Base-by-base conservation (phyloP, 2,329 filamentous ascomycete genomes). In the Epichloe coenophiala region DNA sequence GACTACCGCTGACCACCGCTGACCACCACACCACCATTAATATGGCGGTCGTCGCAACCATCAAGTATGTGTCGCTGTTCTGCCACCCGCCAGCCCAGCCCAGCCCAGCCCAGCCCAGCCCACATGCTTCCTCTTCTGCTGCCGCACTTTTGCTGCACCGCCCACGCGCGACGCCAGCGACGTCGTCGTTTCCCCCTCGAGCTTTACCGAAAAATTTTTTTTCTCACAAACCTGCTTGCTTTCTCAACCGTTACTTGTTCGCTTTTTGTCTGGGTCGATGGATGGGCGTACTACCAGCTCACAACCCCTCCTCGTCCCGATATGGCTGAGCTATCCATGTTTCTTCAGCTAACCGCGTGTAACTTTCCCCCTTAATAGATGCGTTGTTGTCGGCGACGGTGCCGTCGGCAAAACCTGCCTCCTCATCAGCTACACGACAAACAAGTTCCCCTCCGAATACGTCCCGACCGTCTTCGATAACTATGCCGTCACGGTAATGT, bases 381-480 rank as follows among this genome's bases (percentile, higher is more conserved):
- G 93, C 74, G 93, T 98, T 64, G 93, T 98, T 61, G 93, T 98
- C 63, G 93, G 93, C 68, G 93, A 98, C 71, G 93, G 93, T 90
- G 93, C 93, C 59, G 93, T 98, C 61, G 93, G 93, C 70, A 98
- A 98, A 79, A 98, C 93, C 59, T 98, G 93, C 73, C 82, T 98
- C 58, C 82, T 98, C 66, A 98, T 98, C 74, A 95, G 88, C 68
- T 98, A 98, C 73, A 98, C 93, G 58, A 98, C 93, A 57, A 98
- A 98, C 79, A 97, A 97, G 65, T 98, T 98, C 70, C 93, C 93
- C 37, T 96, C 90, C 63, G 93, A 98, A 90, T 98, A 98, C 70
- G 93, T 98, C 53, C 93, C 93, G 48, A 98, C 93, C 33, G 93
- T 98, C 57, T 98, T 98, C 71, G 93, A 98, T 71, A 98, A 98